Evolutionary conservation across 192 early-diverging fungal genomes (phyloP).

Genomic region (Coemansia reversa): DNA sequence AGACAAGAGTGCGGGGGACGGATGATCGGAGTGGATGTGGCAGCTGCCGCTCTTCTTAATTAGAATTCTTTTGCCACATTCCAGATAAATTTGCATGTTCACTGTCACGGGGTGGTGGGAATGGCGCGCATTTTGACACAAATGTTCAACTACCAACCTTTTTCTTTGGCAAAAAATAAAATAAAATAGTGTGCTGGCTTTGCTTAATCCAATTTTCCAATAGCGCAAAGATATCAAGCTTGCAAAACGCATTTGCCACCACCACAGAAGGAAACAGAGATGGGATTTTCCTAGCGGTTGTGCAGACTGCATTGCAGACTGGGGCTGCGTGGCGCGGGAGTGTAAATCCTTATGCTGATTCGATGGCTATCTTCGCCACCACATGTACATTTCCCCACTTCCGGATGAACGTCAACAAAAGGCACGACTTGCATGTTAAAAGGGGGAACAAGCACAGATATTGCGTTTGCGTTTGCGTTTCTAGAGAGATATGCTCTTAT

Average conservation of each 20-base stretch:
- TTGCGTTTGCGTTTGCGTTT: background rate
- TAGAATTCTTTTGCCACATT: background rate
- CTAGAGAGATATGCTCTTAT: background rate
- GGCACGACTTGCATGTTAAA: background rate
- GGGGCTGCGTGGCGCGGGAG: background rate
- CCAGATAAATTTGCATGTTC: background rate
- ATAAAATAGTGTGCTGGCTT: background rate
- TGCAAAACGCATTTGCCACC: background rate
- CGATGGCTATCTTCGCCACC: background rate
- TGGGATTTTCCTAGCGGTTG: background rate
- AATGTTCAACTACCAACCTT: background rate
- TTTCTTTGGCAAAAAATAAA: background rate
- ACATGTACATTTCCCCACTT: background rate
- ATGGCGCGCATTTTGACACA: background rate
- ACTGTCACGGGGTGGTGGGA: background rate
- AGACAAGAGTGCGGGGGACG: background rate
- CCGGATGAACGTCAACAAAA: background rate
- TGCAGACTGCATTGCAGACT: background rate
- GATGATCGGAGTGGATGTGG: background rate
- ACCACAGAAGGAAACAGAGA: background rate
- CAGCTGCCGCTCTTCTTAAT: background rate
- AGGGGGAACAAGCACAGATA: background rate
- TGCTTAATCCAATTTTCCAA: background rate
- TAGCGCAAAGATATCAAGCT: background rate
- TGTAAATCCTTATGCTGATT: conserved; percentile 1